Conservation (phyloP, 176 grass and related monocot genomes). For the Calamus simplicifolius region DNA sequence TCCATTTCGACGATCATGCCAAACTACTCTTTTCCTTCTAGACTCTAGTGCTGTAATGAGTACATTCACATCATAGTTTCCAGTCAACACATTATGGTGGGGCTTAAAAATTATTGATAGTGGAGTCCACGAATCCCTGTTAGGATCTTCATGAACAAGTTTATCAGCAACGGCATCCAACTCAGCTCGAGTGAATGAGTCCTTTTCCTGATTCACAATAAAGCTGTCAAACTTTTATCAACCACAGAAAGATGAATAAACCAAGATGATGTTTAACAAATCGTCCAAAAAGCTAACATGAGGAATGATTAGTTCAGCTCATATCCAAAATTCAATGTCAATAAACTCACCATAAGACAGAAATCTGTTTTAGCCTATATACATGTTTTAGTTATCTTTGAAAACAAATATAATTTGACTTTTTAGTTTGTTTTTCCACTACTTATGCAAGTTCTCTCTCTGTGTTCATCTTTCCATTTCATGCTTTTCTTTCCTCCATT, state of each 20-base stretch:
- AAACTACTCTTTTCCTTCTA: conserved; percentile 62
- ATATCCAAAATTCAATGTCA: no score
- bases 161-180: conserved; percentile 55
- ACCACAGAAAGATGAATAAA: background rate
- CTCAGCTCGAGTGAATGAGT: conserved; percentile 59
- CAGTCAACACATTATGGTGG: conserved; percentile 68
- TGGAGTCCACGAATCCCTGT: conserved; percentile 49
- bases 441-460: no score
- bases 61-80: conserved; percentile 96
- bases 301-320: no score
- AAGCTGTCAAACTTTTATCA: conserved; percentile 17
- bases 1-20: conserved; percentile 65
- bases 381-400: no score
- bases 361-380: no score
- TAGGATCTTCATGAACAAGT: conserved; percentile 48
- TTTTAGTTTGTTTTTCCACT: no score
- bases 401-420: no score
- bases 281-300: no score
- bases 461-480: no score
- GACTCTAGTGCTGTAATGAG: conserved; percentile 59
- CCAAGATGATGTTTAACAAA: background rate
- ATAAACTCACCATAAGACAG: no score
- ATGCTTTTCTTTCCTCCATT: no score
- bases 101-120: conserved; percentile 68
- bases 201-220: conserved; percentile 48